Conservation (phyloP, 495 filamentous ascomycete species). For the Parachaetomium inaequale region DNA sequence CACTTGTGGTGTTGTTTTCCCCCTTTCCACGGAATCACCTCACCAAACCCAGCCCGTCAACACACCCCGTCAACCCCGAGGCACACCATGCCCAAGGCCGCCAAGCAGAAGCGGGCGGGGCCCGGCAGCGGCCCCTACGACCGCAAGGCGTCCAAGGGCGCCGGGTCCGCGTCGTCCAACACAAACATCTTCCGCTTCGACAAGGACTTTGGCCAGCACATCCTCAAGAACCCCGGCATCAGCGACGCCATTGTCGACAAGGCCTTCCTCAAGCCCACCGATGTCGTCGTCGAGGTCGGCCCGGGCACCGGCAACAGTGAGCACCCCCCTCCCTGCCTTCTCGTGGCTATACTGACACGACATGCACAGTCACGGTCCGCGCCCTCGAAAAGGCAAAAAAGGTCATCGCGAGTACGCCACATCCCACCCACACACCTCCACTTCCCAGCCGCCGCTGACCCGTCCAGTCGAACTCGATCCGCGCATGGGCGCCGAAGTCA, state of each 20-base stretch:
- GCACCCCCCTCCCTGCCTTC: not conserved
- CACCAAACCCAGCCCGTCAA: not conserved
- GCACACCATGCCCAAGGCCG: slow-evolving; percentile 56
- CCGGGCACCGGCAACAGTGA: slow-evolving; percentile 38
- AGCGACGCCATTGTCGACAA: slow-evolving; percentile 82
- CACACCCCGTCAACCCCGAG: not conserved
- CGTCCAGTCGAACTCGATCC: slow-evolving; percentile 79
- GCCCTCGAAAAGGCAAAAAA: slow-evolving; percentile 85
- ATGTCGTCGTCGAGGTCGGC: slow-evolving; percentile 54
- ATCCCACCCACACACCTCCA: not conserved
- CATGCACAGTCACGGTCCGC: slow-evolving; percentile 68
- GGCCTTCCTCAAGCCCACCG: slow-evolving; percentile 82
- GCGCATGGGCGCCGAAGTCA: slow-evolving; percentile 93
- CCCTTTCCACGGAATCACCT: not conserved
- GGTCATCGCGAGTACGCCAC: slow-evolving; percentile 58
- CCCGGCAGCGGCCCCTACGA: slow-evolving; percentile 56
- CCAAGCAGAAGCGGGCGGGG: slow-evolving; percentile 57
- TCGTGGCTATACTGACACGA: slow-evolving; percentile 4
- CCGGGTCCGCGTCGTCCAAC: slow-evolving; percentile 47
- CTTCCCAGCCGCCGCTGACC: not conserved
- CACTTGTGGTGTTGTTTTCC: too few species aligned
- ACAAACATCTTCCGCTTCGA: slow-evolving; percentile 79
- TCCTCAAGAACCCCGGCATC: slow-evolving; percentile 93
- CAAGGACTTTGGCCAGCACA: slow-evolving; percentile 70
- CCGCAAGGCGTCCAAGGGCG: slow-evolving; percentile 37